Evolutionary conservation across 1,284 basidiomycete genomes (phyloP), one percentile per base, ranked within the genome.

Genomic region (Inonotus obliquus): DNA sequence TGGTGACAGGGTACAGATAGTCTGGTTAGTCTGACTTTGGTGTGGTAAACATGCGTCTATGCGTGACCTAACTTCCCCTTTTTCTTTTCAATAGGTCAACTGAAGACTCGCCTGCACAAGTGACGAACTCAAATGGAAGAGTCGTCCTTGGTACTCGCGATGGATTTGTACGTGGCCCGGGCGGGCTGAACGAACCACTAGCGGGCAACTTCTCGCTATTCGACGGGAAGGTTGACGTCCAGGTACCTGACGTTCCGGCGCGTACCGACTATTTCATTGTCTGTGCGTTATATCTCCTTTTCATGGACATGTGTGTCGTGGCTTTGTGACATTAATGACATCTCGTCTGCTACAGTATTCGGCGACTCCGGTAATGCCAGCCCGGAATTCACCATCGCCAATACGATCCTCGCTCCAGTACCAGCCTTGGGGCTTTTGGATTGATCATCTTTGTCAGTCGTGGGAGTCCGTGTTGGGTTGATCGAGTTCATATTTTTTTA

Each of bases 291-390:
- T 54, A 10, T 49, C 13, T n/a, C 25, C 21, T 44, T 49, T 54
- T 41, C 14, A 27, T 13, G 11, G 47, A 37, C 47, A 10, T 23
- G 38, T 37, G 27, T 29, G 0, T 47, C 23, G 32, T 32, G 51
- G 51, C 29, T 11, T n/a, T n/a, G n/a, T n/a, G n/a, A n/a, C 4
- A 32, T 57, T 54, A 32, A 47, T 61, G 54, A 61, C 17, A 21
- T 29, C 13, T n/a, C 52, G 54, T 23, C 27, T 63, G 54, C 53
- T 47, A 6, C 63, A 83, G 81, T 84, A 57, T 75, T 82, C 60
- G 81, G 82, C 11, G 77, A 81, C 65, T 81, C 80, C 41, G 81
- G 80, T 27, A 75, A 82, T 59, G 76, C 69, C 63, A 79, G 77
- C 61, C 70, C 67, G 0, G 0, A 63, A 51, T 80, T 81, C 58